Percentiles rank a stretch among this genome's conserved stretches.
These are phyloP conservation scores for Aureobasidium sp. DNA, from an alignment of 2,329 filamentous ascomycete species.

Conservation along the genomic window DNA sequence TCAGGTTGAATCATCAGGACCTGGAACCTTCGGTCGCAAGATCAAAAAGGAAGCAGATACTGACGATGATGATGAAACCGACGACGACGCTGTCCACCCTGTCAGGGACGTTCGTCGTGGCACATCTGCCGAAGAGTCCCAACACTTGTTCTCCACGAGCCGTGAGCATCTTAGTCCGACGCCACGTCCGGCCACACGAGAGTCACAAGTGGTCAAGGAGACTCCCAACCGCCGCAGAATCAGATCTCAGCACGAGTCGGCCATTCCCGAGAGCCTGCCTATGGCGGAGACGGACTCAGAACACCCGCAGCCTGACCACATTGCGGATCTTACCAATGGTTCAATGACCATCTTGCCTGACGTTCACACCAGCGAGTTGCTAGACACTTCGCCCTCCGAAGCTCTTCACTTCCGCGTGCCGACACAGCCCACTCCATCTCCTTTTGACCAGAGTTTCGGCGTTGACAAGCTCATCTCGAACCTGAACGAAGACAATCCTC, in stretches of 20 bases:
- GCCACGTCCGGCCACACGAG: not conserved
- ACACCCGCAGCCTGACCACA: not conserved
- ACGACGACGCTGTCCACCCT: not conserved
- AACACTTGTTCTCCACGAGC: slow-evolving; percentile 10
- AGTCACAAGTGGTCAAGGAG: slow-evolving; percentile 4
- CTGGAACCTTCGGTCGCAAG: not conserved
- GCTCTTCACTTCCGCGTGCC: not conserved
- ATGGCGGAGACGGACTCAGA: not conserved
- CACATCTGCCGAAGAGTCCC: slow-evolving; percentile 1
- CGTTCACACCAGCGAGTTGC: not conserved
- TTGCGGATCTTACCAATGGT: not conserved
- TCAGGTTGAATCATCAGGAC: slow-evolving; percentile 10
- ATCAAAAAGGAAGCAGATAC: not conserved
- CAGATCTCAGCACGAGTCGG: not conserved
- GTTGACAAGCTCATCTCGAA: not conserved
- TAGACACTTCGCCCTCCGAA: not conserved
- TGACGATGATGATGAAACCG: slow-evolving; percentile 7
- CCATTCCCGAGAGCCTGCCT: slow-evolving; percentile 4
- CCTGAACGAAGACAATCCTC: not conserved
- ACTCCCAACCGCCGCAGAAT: not conserved
- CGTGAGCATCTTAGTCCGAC: slow-evolving; percentile 7
- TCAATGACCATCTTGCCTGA: not conserved
- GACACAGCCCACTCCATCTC: not conserved
- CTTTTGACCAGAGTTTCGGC: not conserved
- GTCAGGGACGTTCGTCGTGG: not conserved